Evolutionary conservation across 768 basidiomycete species (phyloP).

Genomic region (Trametes elegans): DNA sequence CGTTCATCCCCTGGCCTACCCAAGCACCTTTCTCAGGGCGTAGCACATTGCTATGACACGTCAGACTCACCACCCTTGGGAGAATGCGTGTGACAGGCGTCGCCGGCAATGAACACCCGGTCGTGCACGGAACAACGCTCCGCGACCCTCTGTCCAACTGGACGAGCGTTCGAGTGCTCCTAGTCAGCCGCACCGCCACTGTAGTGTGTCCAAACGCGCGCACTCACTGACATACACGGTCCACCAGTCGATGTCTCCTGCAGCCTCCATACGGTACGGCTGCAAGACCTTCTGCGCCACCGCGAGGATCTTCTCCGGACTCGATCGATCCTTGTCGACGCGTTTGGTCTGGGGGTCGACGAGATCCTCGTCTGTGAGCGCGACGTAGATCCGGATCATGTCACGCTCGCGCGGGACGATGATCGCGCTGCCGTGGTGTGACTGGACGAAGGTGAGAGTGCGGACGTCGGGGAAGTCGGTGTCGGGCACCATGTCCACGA

Average conservation of each 20-base stretch:
- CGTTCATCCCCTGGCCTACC: constrained; percentile 64
- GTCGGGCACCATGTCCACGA: constrained; percentile 54
- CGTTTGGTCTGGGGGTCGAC: constrained; percentile 38
- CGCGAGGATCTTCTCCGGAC: constrained; percentile 40
- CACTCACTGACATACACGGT: constrained; percentile 47
- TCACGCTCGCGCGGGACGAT: constrained; percentile 51
- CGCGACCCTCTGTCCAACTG: constrained; percentile 73
- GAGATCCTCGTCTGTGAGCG: constrained; percentile 41
- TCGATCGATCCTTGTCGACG: constrained; percentile 38
- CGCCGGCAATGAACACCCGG: constrained; percentile 74
- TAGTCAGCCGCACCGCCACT: too few relatives aligned
- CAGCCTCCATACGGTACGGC: constrained; percentile 38
- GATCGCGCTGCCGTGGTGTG: constrained; percentile 48
- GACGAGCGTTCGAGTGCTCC: too few relatives aligned
- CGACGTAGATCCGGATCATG: constrained; percentile 49
- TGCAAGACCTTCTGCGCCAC: constrained; percentile 40
- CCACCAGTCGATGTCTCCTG: constrained; percentile 43
- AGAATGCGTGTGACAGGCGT: constrained; percentile 70
- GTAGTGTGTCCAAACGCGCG: too few relatives aligned
- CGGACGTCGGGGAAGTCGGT: constrained; percentile 57
- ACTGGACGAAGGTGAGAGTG: constrained; percentile 47
- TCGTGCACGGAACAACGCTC: constrained; percentile 57
- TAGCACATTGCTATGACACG: too few relatives aligned
- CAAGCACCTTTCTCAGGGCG: neutral
- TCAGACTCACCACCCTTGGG: constrained; percentile 50